Evolutionary conservation across 1,284 basidiomycete genomes (phyloP).

Genomic region (Binderoboletus segoi): DNA sequence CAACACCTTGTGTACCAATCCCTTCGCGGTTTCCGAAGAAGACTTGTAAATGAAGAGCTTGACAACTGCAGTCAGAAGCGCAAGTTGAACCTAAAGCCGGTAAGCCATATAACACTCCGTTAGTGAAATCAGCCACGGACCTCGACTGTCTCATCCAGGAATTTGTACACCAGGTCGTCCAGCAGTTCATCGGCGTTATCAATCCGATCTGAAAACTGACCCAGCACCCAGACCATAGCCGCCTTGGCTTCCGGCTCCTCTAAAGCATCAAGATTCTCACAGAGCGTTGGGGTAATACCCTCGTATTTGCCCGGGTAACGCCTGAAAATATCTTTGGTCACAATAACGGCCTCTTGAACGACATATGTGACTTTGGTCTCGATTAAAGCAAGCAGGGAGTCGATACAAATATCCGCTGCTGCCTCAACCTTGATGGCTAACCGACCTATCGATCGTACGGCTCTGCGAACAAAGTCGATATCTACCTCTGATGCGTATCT

Average conservation of each 20-base stretch:
- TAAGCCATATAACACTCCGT: not conserved
- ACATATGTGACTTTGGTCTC: slow-evolving; percentile 96
- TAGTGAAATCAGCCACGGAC: slow-evolving; percentile 42
- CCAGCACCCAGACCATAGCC: slow-evolving; percentile 98
- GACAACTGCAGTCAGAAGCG: slow-evolving; percentile 92
- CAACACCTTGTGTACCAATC: slow-evolving; percentile 92
- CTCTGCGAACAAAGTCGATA: slow-evolving; percentile 96
- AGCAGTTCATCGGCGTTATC: slow-evolving; percentile 96
- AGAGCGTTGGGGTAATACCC: slow-evolving; percentile 90
- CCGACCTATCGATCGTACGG: slow-evolving; percentile 94
- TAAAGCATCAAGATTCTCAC: slow-evolving; percentile 88
- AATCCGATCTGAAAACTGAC: slow-evolving; percentile 95
- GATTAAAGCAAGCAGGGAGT: slow-evolving; percentile 84
- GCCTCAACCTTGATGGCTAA: slow-evolving; percentile 95
- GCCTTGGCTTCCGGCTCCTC: slow-evolving; percentile 98
- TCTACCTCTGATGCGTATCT: slow-evolving; percentile 99
- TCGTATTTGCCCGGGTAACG: slow-evolving; percentile 97
- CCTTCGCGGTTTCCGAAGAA: slow-evolving; percentile 82
- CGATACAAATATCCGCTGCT: slow-evolving; percentile 89
- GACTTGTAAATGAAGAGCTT: slow-evolving; percentile 96
- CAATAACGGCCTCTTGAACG: slow-evolving; percentile 96
- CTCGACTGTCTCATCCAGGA: slow-evolving; percentile 93
- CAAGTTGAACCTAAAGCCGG: slow-evolving; percentile 82
- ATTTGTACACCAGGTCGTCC: slow-evolving; percentile 89
- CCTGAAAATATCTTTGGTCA: slow-evolving; percentile 98